Base-by-base conservation (phyloP, 805 yeast species). In the Candida easanensis region DNA sequence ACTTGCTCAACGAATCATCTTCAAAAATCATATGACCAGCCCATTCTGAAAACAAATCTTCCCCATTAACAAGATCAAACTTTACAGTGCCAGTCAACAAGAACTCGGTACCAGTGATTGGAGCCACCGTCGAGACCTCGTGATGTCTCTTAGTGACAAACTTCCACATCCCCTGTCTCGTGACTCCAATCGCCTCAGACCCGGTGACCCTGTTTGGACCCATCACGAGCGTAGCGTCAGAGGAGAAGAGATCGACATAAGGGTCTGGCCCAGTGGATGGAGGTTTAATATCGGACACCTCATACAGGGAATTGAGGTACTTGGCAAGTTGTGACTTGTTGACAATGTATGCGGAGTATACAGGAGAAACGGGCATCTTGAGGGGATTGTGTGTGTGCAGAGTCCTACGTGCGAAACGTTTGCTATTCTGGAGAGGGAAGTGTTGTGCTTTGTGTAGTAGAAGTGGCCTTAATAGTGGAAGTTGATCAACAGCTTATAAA, bases 91-190 rank as follows among this genome's bases (percentile, higher is more conserved):
- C 39, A 9, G 13, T 36, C 5, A 36, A 14, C 18, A 36, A 19
- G 25, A 36, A 36, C 25, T 36, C 39, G 4, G 6, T 18, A 5
- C 17, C 32, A 11, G 20, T 18, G 23, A 36, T 6, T 3, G 39
- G 6, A 11, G 39, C 32, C 13, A 36, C 33, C 5, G 16, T 26
- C 7, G 10, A 6, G 11, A 36, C 33, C 17, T 36, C 25, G 21
- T 36, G 39, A 19, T 36, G 33, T 36, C 39, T 36, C 25, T 36
- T 17, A 3, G 32, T 36, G 14, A 36, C 33, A 4, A 28, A 11
- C 25, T 26, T 36, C 39, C 39, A 36, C 39, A 36, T 36, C 4
- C 31, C 31, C 25, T 36, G 31, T 27, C 39, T 36, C 33, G 19
- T 36, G 16, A 5, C 8, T 5, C 27, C 25, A 17, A 36, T 36